These are phyloP conservation scores for Nicotiana tabacum DNA, from an alignment of 257 asterid genomes.

Conservation along the genomic window DNA sequence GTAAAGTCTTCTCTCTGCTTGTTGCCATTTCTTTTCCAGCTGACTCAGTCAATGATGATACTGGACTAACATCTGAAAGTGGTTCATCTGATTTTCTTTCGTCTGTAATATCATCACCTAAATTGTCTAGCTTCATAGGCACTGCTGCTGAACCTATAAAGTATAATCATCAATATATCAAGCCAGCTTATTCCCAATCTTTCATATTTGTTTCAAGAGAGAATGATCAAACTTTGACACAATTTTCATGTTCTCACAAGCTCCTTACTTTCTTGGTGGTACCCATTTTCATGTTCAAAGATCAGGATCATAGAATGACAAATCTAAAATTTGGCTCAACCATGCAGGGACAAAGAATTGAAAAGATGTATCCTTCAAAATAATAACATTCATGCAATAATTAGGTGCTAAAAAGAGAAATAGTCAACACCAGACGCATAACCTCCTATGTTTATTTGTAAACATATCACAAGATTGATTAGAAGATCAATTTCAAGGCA, in stretches of 20 bases:
- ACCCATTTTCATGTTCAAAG: neutral
- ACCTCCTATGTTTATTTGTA: neutral
- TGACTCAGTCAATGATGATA: slow-evolving; percentile 27
- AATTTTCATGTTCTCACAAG: neutral
- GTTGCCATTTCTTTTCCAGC: slow-evolving; percentile 23
- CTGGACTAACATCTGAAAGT: slow-evolving; percentile 20
- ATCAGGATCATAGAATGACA: neutral
- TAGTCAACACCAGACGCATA: neutral
- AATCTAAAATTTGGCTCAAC: neutral
- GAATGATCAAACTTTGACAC: neutral
- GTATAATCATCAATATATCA: neutral
- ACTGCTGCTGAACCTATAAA: slow-evolving; percentile 34
- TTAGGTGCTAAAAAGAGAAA: neutral
- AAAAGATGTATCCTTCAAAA: neutral
- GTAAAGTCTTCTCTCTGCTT: slow-evolving; percentile 44
- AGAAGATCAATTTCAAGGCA: neutral
- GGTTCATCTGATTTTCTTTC: slow-evolving; percentile 19
- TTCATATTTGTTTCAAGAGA: neutral
- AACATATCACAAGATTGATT: neutral
- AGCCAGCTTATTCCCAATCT: slow-evolving; percentile 3
- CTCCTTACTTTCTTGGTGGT: neutral
- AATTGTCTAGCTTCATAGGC: slow-evolving; percentile 28
- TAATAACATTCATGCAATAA: neutral
- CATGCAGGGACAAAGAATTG: neutral
- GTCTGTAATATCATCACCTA: slow-evolving; percentile 19